A percentile compares a stretch with the other conserved stretches of the same genome.
Conservation (phyloP, 2,329 filamentous ascomycete species). For the Hymenoscyphus scutula region DNA sequence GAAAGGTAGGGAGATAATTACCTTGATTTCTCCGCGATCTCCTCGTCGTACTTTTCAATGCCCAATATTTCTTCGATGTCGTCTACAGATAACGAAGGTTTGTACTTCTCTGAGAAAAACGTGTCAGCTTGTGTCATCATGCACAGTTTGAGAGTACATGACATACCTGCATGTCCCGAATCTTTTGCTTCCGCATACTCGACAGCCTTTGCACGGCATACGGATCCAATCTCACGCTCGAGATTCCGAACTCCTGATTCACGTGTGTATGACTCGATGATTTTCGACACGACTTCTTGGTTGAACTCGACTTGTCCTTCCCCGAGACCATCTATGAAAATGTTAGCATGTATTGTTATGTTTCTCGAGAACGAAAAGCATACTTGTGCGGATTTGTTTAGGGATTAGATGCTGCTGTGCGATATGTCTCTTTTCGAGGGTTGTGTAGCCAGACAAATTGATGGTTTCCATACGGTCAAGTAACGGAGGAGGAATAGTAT, state of each 20-base stretch:
- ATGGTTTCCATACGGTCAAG: constrained; percentile 98
- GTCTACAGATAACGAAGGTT: constrained; percentile 66
- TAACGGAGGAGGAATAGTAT: constrained; percentile 91
- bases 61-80: constrained; percentile 91
- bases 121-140: constrained; percentile 8
- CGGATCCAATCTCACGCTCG: constrained; percentile 90
- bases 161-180: constrained; percentile 46
- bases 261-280: constrained; percentile 94
- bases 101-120: constrained; percentile 57
- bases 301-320: constrained; percentile 73
- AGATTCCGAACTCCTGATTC: constrained; percentile 95
- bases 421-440: constrained; percentile 94
- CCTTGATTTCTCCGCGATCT: constrained; percentile 80
- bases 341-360: constrained; percentile 21
- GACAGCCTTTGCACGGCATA: constrained; percentile 93
- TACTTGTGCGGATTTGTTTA: constrained; percentile 82
- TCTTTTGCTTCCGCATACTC: constrained; percentile 92
- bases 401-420: constrained; percentile 90
- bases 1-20: constrained; percentile 20
- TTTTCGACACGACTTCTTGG: constrained; percentile 85
- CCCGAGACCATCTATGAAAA: constrained; percentile 62
- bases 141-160: constrained; percentile 4
- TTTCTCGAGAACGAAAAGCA: constrained; percentile 15
- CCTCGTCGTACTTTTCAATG: constrained; percentile 90
- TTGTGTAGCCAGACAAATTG: constrained; percentile 90